Base-by-base conservation (phyloP, 805 yeast genomes). In the Spathaspora girioi region DNA sequence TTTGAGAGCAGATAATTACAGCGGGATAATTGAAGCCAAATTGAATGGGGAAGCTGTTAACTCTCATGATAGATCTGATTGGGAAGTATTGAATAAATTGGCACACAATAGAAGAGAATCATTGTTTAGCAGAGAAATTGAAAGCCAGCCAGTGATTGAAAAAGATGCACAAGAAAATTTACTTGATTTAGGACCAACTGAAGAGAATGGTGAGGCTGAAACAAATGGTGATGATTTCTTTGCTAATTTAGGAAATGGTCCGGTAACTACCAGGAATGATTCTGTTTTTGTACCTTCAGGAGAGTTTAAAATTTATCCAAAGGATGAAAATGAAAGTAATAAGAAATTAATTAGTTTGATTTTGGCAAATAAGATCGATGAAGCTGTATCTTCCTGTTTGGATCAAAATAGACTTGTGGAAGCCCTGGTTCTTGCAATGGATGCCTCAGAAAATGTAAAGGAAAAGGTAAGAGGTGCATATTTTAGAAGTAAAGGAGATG, bases 361-460 rank as follows among this genome's bases (percentile, higher is more conserved):
- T 45, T 76, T 93, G 47, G 65, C 68, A 14, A 90, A 91, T 53
- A 78, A 89, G 47, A 68, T 79, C 46, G 79, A 79, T 14, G 73
- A 78, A 23, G 97, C 97, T 1, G 83, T 89, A 11, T 79, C 84
- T 32, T 62, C 76, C 23, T 83, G 93, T 56, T 70, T 94, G 53
- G 75, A 82, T 44, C 78, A 81, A 35, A 86, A 80, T 47, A 78
- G 80, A 53, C 68, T 90, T 19, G 67, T 80, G 19, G 98, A 94
- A 65, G 97, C 98, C 3, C 77, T 92, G 58, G 73, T 92, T 26
- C 77, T 94, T 54, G 89, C 98, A 0, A 69, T 87, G 61, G 82
- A 83, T 59, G 89, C 86, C 2, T 67, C 83, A 15, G 83, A 80
- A 17, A 61, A 60, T 17, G 73, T 85, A 64, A 87, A 87, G 58